Conservation (phyloP, 306 rosid species). For the Malus domestica region ASM211411v1 NC_041805.1:32299001-32299500, state of each 20-base stretch:
- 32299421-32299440: not conserved
- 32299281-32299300: not conserved
- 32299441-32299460: not conserved
- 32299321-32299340: too few species aligned
- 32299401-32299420: not conserved
- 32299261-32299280: too few species aligned
- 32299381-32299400: not conserved
- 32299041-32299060: too few species aligned
- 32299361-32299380: not conserved
- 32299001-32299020: not conserved
- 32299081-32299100: too few species aligned
- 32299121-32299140: too few species aligned
- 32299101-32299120: too few species aligned
- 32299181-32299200: not conserved
- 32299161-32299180: not conserved
- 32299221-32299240: not conserved
- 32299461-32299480: not conserved
- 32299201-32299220: too few species aligned
- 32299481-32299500: not conserved
- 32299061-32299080: too few species aligned
- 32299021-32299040: not conserved
- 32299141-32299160: too few species aligned
- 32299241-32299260: too few species aligned
- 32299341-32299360: too few species aligned
- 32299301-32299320: not conserved